Evolutionary conservation across 306 rosid species (phyloP).

Genomic region (Neltuma alba): DNA sequence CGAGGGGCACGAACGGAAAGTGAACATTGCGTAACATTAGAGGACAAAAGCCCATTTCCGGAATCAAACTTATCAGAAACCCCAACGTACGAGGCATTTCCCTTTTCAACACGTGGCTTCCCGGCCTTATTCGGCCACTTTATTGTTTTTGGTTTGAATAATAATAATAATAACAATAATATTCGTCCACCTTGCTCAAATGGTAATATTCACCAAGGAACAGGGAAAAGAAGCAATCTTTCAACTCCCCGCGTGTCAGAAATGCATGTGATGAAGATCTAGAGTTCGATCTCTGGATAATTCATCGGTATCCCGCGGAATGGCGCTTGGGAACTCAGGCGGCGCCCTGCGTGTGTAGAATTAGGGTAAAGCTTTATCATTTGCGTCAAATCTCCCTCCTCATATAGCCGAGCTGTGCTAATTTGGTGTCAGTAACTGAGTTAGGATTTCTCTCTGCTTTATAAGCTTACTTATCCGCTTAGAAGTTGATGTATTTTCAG

Average conservation of each 20-base stretch:
- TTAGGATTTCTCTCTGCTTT: constrained; percentile 13
- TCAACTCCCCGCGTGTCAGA: neutral
- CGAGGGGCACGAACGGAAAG: neutral
- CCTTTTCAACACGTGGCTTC: constrained; percentile 1
- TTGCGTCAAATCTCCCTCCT: constrained; percentile 28
- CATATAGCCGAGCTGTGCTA: neutral
- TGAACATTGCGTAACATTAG: neutral
- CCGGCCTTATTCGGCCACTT: neutral
- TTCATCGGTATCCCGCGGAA: neutral
- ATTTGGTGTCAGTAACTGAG: neutral
- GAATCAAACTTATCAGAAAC: neutral
- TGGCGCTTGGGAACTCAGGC: constrained; percentile 45
- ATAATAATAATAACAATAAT: neutral
- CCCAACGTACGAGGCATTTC: neutral
- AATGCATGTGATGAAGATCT: neutral
- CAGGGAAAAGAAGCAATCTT: neutral
- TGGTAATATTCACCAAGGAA: neutral
- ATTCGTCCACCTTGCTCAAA: neutral
- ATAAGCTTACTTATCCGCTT: neutral
- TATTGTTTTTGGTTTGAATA: neutral
- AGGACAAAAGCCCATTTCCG: neutral
- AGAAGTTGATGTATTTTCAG: neutral
- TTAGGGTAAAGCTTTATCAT: constrained; percentile 39
- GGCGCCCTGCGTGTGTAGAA: constrained; percentile 51
- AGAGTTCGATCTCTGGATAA: constrained; percentile 4